Evolutionary conservation across 139 green algal genomes (phyloP).

Genomic region (Haematococcus sp.): DNA sequence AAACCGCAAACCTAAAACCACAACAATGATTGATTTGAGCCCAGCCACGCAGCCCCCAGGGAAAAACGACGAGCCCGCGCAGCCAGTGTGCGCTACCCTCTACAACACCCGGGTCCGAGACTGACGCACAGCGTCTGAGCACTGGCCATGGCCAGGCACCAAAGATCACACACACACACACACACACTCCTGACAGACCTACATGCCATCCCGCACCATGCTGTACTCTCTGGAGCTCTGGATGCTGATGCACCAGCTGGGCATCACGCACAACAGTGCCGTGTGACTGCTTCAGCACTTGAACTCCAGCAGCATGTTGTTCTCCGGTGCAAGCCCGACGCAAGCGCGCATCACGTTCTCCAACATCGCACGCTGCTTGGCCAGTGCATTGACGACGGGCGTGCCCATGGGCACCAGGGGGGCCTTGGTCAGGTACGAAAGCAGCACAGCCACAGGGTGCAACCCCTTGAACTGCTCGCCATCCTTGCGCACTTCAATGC

Average conservation of each 20-base stretch:
- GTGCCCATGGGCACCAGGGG: slow-evolving; percentile 84
- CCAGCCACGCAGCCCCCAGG: neutral
- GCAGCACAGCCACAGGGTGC: slow-evolving; percentile 91
- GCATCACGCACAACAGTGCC: no score
- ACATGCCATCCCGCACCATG: no score
- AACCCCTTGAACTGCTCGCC: slow-evolving; percentile 72
- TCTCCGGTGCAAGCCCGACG: slow-evolving; percentile 91
- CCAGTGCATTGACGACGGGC: slow-evolving; percentile 95
- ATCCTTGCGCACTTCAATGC: slow-evolving; percentile 86
- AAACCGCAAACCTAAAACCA: no score
- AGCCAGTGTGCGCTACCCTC: neutral
- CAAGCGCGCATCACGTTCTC: slow-evolving; percentile 98
- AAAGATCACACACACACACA: no score
- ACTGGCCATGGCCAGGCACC: neutral
- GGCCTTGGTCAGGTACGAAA: slow-evolving; percentile 96
- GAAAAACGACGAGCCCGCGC: neutral
- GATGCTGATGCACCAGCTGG: no score
- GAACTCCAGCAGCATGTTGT: slow-evolving; percentile 95
- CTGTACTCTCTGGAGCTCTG: no score
- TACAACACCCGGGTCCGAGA: neutral
- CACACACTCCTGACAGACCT: no score
- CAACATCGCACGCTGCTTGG: slow-evolving; percentile 96
- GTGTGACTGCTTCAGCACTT: no score
- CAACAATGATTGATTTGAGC: no score
- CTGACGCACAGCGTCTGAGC: neutral